Percentiles rank a stretch among this genome's conserved stretches.
phyloP scores from a whole-genome alignment of 352 stramenopile genomes.

The Plasmopara muralis region DNA sequence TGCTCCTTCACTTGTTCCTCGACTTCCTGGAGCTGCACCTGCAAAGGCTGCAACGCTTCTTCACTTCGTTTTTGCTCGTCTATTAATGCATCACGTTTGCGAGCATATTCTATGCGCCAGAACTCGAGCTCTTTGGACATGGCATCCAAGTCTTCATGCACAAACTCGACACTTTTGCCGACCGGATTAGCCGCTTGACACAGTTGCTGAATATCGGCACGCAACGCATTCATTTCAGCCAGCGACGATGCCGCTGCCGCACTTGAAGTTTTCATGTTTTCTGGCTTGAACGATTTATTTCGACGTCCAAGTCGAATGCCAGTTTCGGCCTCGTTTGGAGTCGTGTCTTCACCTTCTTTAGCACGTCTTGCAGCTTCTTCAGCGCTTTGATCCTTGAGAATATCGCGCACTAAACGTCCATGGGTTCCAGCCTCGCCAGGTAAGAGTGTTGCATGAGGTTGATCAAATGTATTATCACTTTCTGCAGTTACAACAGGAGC shows the following conservation, averaged over 20 bases:
- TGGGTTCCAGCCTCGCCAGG: constrained; percentile 41
- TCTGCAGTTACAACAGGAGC: constrained; percentile 2
- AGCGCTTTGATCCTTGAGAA: constrained; percentile 69
- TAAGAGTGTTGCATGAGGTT: constrained; percentile 24
- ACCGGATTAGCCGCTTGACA: constrained; percentile 89
- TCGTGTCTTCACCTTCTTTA: constrained; percentile 62
- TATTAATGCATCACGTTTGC: constrained; percentile 70
- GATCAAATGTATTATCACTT: constrained; percentile 24
- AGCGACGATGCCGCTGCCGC: constrained; percentile 47
- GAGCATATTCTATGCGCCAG: constrained; percentile 83
- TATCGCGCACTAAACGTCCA: constrained; percentile 74
- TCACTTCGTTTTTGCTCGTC: constrained; percentile 83
- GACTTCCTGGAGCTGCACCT: constrained; percentile 79
- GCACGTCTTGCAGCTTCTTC: constrained; percentile 60
- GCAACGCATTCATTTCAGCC: constrained; percentile 73
- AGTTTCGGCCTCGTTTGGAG: constrained; percentile 54
- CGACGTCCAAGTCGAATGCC: constrained; percentile 65
- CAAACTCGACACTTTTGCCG: constrained; percentile 90
- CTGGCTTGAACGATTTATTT: constrained; percentile 73
- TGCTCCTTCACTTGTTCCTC: constrained; percentile 90
- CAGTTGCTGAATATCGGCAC: constrained; percentile 84
- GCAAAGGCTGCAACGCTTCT: constrained; percentile 75
- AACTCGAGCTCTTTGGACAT: constrained; percentile 91
- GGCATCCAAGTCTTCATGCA: constrained; percentile 90
- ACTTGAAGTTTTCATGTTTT: constrained; percentile 56